A percentile compares a stretch with the other conserved stretches of the same genome.
Conservation (phyloP, 139 green algal species). For the Chlamydomonas sp. region DNA sequence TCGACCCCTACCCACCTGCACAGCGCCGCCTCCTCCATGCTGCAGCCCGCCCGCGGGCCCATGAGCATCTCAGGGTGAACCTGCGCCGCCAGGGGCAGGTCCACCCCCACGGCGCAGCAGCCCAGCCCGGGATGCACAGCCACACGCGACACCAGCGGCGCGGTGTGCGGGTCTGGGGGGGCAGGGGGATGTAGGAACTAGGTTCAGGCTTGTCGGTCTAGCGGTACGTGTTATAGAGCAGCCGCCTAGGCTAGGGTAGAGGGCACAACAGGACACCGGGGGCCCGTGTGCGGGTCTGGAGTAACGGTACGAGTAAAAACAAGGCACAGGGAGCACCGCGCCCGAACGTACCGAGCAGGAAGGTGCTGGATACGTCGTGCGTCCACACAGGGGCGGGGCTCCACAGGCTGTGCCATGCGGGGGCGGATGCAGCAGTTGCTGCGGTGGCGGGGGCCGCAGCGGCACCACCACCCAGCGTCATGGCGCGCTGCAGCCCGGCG, state of each 20-base stretch:
- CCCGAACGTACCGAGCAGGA: slow-evolving; percentile 42
- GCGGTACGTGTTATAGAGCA: no score
- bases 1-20: slow-evolving; percentile 9
- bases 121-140: slow-evolving; percentile 52
- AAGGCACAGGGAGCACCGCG: not conserved
- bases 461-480: not conserved
- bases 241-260: no score
- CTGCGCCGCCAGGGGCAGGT: slow-evolving; percentile 24
- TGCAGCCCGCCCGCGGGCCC: not conserved
- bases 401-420: slow-evolving; percentile 46
- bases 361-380: slow-evolving; percentile 18
- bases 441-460: not conserved
- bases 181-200: not conserved
- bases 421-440: not conserved
- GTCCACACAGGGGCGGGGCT: not conserved
- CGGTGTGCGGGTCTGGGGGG: slow-evolving; percentile 36
- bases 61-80: slow-evolving; percentile 7
- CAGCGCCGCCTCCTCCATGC: slow-evolving; percentile 18
- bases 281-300: not conserved
- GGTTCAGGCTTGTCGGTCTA: not conserved
- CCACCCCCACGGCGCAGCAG: slow-evolving; percentile 39
- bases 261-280: no score
- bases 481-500: not conserved
- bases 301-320: no score
- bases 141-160: slow-evolving; percentile 29